phyloP scores from a whole-genome alignment of 768 basidiomycete species.

The Leccinum incarnatum region DNA sequence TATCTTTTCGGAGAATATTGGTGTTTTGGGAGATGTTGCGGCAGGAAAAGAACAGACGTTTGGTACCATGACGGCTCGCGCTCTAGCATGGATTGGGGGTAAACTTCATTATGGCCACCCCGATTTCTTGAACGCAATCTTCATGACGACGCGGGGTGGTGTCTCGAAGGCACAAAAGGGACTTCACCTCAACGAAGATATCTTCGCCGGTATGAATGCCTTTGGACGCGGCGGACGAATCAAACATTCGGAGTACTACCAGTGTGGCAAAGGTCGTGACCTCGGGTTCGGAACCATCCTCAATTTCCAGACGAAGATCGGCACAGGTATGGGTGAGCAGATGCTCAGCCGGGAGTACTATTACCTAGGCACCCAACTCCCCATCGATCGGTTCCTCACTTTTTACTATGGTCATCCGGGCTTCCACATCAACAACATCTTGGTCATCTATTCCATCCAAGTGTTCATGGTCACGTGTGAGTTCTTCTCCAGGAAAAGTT shows the following conservation, averaged over 20 bases:
- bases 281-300: conserved; percentile 98
- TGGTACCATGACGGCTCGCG: conserved; percentile 95
- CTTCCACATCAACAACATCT: conserved; percentile 99
- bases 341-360: conserved; percentile 99
- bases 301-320: conserved; percentile 99
- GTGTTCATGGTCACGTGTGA: conserved; percentile 93
- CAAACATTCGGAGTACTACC: conserved; percentile 99
- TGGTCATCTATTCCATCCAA: conserved; percentile 97
- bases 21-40: conserved; percentile 97
- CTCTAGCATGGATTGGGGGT: conserved; percentile 95
- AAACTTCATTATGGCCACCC: conserved; percentile 99
- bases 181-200: conserved; percentile 97
- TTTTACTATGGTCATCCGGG: conserved; percentile 99
- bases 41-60: conserved; percentile 99
- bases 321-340: conserved; percentile 99
- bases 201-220: conserved; percentile 99
- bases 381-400: conserved; percentile 97
- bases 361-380: conserved; percentile 96
- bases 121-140: conserved; percentile 96
- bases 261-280: conserved; percentile 99
- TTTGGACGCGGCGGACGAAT: conserved; percentile 97
- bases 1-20: conserved; percentile 99
- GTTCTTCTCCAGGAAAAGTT: conserved; percentile 32
- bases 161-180: conserved; percentile 99
- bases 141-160: conserved; percentile 98